Evolutionary conservation across 345 rosid species (phyloP), one percentile per base, ranked within the genome.

Genomic region (Alliaria petiolata): DNA sequence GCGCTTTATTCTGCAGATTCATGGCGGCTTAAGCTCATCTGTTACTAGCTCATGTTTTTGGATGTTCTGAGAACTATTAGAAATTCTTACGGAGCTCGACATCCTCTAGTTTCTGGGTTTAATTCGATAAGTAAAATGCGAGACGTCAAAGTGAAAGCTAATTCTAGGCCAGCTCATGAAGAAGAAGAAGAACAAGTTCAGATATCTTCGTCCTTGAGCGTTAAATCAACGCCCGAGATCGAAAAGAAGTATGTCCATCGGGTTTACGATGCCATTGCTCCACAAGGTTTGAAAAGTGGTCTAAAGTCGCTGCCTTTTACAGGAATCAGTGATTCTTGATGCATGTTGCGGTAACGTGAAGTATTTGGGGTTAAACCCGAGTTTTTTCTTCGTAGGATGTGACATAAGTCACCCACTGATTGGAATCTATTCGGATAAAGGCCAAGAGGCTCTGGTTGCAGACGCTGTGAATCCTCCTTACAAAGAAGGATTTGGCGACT

Each of bases 291-390:
- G 92, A 97, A 0, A 93, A 89, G 77, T 93, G 97, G 98, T 97
- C 96, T 9, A 93, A 89, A 76, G 97, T 93, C 11, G 89, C 98
- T 5, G 74, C 84, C n/a, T 93, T 93, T 71, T n/a, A n/a, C 79
- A 90, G 49, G 82, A 79, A 36, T 81, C 96, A 3, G 82, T 93
- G 59, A 76, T 93, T 66, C 75, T 93, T 72, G 98, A 93, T 77
- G 95, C 98, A 4, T 97, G 97, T 28, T 90, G 98, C 42, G 98
- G 97, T 17, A 93, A 93, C 64, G 97, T 97, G 22, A 93, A 93
- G 81, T 93, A 93, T 75, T 67, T 93, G 71, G 97, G 97, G 28
- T 75, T 90, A 57, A 85, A 84, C 79, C 90, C 86, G 4, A 67
- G 76, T 31, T 86, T 87, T 74, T 86, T 74, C 74, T 93, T 87